phyloP scores from a whole-genome alignment of 2,329 filamentous ascomycete genomes.

The Podosphaera aphanis region DNA sequence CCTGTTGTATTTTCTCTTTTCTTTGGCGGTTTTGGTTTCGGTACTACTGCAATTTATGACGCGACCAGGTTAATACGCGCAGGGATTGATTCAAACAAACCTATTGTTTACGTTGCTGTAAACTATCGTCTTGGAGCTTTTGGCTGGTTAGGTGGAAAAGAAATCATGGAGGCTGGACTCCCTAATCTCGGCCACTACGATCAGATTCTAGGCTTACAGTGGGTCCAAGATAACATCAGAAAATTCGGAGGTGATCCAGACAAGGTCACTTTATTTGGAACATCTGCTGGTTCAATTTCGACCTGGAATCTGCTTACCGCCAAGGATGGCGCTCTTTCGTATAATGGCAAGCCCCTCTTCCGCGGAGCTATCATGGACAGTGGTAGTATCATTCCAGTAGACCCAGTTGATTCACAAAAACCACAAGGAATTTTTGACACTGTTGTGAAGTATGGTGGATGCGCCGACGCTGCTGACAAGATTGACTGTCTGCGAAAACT shows the following conservation, averaged over 20 bases:
- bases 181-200: conserved; percentile 51
- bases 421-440: conserved; percentile 40
- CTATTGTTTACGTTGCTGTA: conserved; percentile 51
- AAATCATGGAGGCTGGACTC: conserved; percentile 42
- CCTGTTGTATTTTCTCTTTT: conserved; percentile 48
- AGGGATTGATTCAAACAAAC: conserved; percentile 27
- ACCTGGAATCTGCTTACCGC: conserved; percentile 55
- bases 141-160: conserved; percentile 47
- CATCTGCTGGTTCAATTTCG: conserved; percentile 41
- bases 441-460: conserved; percentile 37
- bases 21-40: too few relatives aligned
- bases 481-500: conserved; percentile 41
- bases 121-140: conserved; percentile 60
- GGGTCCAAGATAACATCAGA: conserved; percentile 56
- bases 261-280: conserved; percentile 23
- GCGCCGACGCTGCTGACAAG: conserved; percentile 29
- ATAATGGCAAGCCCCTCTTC: conserved; percentile 55
- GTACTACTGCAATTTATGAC: conserved; percentile 28
- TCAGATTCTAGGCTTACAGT: conserved; percentile 48
- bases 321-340: conserved; percentile 47
- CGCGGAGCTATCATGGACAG: conserved; percentile 59
- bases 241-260: conserved; percentile 42
- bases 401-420: conserved; percentile 40
- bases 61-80: conserved; percentile 23
- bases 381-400: conserved; percentile 36